phyloP scores from a whole-genome alignment of 2,329 filamentous ascomycete genomes.

The Aquanectria penicillioides region DNA sequence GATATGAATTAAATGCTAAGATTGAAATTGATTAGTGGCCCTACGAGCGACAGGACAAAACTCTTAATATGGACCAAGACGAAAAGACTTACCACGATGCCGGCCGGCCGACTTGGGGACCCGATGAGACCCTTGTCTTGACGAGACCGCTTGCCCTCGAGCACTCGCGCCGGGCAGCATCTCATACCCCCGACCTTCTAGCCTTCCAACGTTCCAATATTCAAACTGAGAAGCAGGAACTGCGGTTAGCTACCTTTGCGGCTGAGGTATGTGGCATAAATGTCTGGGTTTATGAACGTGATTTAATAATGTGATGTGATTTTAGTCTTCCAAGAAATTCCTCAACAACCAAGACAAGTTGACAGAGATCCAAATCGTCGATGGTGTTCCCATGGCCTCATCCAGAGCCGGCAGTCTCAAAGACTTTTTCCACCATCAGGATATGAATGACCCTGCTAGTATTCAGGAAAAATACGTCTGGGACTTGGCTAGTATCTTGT shows the following conservation, averaged over 20 bases:
- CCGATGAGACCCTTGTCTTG: slow-evolving; percentile 77
- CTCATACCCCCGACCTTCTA: slow-evolving; percentile 44
- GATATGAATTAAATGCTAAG: slow-evolving; percentile 56
- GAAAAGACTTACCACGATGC: slow-evolving; percentile 77
- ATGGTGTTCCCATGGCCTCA: slow-evolving; percentile 69
- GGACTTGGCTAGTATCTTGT: slow-evolving; percentile 87
- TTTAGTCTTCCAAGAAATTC: slow-evolving; percentile 64
- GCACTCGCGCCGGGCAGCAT: slow-evolving; percentile 44
- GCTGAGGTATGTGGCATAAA: slow-evolving; percentile 56
- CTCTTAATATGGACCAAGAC: slow-evolving; percentile 68
- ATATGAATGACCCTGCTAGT: slow-evolving; percentile 55
- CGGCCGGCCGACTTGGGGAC: slow-evolving; percentile 83
- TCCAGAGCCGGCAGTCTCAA: slow-evolving; percentile 52
- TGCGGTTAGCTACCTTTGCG: slow-evolving; percentile 72
- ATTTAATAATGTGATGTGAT: background rate
- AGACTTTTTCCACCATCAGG: slow-evolving; percentile 53
- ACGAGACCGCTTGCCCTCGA: slow-evolving; percentile 50
- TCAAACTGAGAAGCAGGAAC: slow-evolving; percentile 70
- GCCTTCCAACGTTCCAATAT: slow-evolving; percentile 57
- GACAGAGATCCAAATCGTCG: slow-evolving; percentile 62
- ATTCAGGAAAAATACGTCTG: slow-evolving; percentile 81
- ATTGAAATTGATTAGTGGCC: slow-evolving; percentile 75
- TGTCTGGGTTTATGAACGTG: background rate
- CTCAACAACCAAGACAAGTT: slow-evolving; percentile 65
- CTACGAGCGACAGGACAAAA: slow-evolving; percentile 82